These are phyloP conservation scores for Misopates orontium DNA, from an alignment of 257 asterid species.

Conservation along the genomic window DNA sequence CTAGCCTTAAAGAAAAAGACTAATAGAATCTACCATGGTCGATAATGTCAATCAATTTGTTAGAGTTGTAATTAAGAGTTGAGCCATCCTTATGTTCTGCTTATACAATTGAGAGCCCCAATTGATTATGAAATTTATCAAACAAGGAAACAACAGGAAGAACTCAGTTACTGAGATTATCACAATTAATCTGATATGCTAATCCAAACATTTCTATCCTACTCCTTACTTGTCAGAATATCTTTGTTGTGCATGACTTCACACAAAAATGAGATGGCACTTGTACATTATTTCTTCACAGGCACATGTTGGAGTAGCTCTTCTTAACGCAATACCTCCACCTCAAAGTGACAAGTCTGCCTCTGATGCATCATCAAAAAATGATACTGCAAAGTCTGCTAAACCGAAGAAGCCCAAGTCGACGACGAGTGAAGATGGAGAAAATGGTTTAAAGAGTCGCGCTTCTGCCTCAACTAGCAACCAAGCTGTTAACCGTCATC, in stretches of 20 bases:
- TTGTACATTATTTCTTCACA: slow-evolving; percentile 33
- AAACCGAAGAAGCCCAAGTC: slow-evolving; percentile 61
- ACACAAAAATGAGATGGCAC: not conserved
- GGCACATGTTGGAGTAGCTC: slow-evolving; percentile 97
- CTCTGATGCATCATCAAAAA: slow-evolving; percentile 56
- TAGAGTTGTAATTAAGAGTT: not conserved
- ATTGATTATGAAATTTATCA: not conserved
- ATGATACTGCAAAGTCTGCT: slow-evolving; percentile 54
- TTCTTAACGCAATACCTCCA: slow-evolving; percentile 84
- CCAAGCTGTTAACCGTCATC: slow-evolving; percentile 66
- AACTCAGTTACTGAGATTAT: not conserved
- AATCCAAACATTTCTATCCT: not conserved
- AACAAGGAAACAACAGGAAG: not conserved
- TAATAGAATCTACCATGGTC: not conserved
- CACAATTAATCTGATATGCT: not conserved
- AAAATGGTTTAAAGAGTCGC: slow-evolving; percentile 47
- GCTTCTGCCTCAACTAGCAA: slow-evolving; percentile 52
- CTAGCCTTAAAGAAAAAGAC: no score
- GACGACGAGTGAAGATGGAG: slow-evolving; percentile 42
- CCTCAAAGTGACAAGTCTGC: slow-evolving; percentile 53
- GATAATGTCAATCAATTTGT: not conserved
- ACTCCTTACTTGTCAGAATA: not conserved
- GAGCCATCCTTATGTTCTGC: not conserved
- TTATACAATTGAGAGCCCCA: not conserved
- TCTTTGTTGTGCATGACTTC: not conserved